Conservation (phyloP, 2,329 filamentous ascomycete genomes). For the Massarina eburnea region DNA sequence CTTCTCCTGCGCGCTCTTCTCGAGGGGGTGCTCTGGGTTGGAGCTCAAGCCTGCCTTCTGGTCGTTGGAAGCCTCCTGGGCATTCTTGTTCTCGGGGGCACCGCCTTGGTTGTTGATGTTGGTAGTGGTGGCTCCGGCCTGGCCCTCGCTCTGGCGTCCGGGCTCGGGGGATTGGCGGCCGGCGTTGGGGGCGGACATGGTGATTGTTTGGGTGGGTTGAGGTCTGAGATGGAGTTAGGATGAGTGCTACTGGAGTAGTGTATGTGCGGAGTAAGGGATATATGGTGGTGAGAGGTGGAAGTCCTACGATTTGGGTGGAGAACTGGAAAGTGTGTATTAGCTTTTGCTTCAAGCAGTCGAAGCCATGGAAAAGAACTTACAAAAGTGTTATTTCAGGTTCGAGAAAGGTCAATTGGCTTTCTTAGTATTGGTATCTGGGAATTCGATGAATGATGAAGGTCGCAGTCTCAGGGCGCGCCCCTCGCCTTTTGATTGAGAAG, state of each 20-base stretch:
- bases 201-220: constrained; percentile 34
- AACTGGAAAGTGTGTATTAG: not conserved
- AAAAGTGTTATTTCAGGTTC: not conserved
- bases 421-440: not conserved
- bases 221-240: constrained; percentile 4
- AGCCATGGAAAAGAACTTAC: not conserved
- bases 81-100: constrained; percentile 43
- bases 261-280: constrained; percentile 1
- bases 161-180: constrained; percentile 79
- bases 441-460: constrained; percentile 3
- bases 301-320: constrained; percentile 5
- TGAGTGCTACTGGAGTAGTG: not conserved
- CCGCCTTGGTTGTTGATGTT: constrained; percentile 58
- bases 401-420: not conserved
- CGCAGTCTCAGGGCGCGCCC: constrained; percentile 1
- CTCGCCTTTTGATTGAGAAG: constrained; percentile 16
- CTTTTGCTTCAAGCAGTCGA: not conserved
- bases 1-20: constrained; percentile 62
- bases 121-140: constrained; percentile 62
- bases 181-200: constrained; percentile 65
- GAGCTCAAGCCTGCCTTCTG: constrained; percentile 50
- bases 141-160: constrained; percentile 65
- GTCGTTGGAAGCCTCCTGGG: constrained; percentile 55
- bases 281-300: not conserved
- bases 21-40: constrained; percentile 68